Percentiles rank a stretch among this genome's conserved stretches.
Evolutionary conservation across 371 early-diverging fungal species (phyloP).

Genomic region (Saksenaea oblongispora): DNA sequence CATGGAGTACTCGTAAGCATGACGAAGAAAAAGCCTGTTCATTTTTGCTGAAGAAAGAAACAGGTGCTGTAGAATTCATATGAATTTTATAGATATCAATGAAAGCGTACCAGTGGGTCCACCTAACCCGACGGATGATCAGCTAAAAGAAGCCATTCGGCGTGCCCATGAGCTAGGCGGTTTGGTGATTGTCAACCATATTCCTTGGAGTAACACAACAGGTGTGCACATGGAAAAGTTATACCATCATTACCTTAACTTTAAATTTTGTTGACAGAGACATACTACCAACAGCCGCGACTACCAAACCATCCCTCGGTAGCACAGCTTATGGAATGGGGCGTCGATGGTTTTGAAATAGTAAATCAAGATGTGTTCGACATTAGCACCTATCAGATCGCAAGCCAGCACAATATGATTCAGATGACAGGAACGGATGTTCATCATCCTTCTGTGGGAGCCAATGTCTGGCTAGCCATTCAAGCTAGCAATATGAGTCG

Average conservation of each 20-base stretch:
- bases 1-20: slow-evolving; percentile 65
- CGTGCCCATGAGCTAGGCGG: slow-evolving; percentile 71
- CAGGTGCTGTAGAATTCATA: slow-evolving; percentile 75
- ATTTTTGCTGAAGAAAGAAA: slow-evolving; percentile 1
- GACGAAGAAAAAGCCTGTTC: neutral
- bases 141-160: slow-evolving; percentile 60
- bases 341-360: slow-evolving; percentile 76
- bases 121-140: slow-evolving; percentile 66
- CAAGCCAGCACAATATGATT: slow-evolving; percentile 46
- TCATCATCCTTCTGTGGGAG: slow-evolving; percentile 62
- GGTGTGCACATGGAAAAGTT: slow-evolving; percentile 15
- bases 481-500: slow-evolving; percentile 48
- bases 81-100: slow-evolving; percentile 79
- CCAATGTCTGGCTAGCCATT: slow-evolving; percentile 67
- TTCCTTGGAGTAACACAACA: slow-evolving; percentile 78
- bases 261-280: slow-evolving; percentile 28
- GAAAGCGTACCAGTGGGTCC: slow-evolving; percentile 58
- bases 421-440: slow-evolving; percentile 72
- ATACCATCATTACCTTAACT: neutral
- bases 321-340: slow-evolving; percentile 62
- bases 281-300: slow-evolving; percentile 55
- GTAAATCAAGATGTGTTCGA: slow-evolving; percentile 68
- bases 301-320: slow-evolving; percentile 70
- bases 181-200: slow-evolving; percentile 79
- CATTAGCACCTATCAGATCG: slow-evolving; percentile 53